These are phyloP conservation scores for Zygotorulaspora chibaensis DNA, from an alignment of 805 yeast species.

Conservation along the genomic window DNA sequence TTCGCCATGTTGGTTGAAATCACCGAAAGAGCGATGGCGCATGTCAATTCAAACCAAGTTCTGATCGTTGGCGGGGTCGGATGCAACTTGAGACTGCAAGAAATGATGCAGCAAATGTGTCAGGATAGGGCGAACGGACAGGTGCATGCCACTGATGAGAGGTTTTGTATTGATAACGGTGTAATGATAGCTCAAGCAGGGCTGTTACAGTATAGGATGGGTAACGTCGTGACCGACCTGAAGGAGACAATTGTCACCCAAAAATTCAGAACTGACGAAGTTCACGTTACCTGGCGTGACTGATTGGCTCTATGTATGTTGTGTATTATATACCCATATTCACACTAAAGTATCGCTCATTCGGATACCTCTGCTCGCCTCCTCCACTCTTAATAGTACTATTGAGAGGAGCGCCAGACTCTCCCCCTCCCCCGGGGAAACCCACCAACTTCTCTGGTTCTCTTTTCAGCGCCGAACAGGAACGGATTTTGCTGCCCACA, in stretches of 20 bases:
- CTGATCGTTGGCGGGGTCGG: slow-evolving; percentile 99
- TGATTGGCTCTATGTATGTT: slow-evolving; percentile 32
- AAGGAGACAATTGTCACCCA: slow-evolving; percentile 84
- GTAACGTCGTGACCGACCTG: slow-evolving; percentile 52
- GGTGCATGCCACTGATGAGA: slow-evolving; percentile 92
- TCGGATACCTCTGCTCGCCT: too few relatives aligned
- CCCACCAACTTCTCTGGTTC: too few relatives aligned
- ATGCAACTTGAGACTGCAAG: slow-evolving; percentile 82
- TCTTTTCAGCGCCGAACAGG: too few relatives aligned
- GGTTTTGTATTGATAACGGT: slow-evolving; percentile 97
- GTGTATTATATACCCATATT: neutral
- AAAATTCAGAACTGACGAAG: slow-evolving; percentile 92
- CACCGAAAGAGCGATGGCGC: slow-evolving; percentile 98
- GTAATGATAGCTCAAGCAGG: slow-evolving; percentile 99
- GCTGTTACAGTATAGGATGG: slow-evolving; percentile 76
- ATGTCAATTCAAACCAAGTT: slow-evolving; percentile 83
- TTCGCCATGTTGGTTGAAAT: slow-evolving; percentile 97
- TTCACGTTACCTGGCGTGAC: slow-evolving; percentile 84
- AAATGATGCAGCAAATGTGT: slow-evolving; percentile 97
- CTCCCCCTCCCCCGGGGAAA: too few relatives aligned
- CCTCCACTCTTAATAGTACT: too few relatives aligned
- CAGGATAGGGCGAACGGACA: slow-evolving; percentile 73
- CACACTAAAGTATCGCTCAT: neutral
- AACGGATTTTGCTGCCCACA: too few relatives aligned
- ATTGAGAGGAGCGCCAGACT: neutral